Evolutionary conservation across 768 basidiomycete species (phyloP).

Genomic region (Albatrellus ellisii): DNA sequence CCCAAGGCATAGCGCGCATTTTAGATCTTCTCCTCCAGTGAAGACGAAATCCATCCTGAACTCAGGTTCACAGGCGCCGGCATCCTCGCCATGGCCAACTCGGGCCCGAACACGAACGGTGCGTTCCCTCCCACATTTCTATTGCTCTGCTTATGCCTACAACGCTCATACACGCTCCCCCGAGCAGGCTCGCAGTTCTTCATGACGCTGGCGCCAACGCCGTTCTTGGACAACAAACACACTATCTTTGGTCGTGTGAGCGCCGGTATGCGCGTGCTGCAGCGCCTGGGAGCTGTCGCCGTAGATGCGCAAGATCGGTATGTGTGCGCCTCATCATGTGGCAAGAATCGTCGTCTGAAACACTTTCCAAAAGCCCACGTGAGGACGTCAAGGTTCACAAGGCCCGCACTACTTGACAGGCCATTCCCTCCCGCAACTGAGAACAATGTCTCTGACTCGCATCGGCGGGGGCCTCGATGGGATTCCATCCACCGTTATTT

Average conservation of each 20-base stretch:
- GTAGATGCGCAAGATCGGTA: slow-evolving; percentile 83
- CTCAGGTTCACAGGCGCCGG: slow-evolving; percentile 92
- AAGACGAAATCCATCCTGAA: slow-evolving; percentile 87
- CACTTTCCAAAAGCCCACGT: slow-evolving; percentile 25
- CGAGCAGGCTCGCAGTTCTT: slow-evolving; percentile 81
- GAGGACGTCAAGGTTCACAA: slow-evolving; percentile 91
- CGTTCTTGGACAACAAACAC: slow-evolving; percentile 74
- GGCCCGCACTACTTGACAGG: slow-evolving; percentile 24
- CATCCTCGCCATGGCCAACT: slow-evolving; percentile 95
- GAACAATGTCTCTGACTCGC: no score
- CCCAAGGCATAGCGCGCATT: background rate
- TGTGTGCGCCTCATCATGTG: slow-evolving; percentile 18
- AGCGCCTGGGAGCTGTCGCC: slow-evolving; percentile 81
- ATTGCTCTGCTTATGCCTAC: slow-evolving; percentile 1
- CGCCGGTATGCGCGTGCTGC: slow-evolving; percentile 85
- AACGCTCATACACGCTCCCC: no score
- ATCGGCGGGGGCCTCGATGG: no score
- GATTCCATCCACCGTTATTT: no score
- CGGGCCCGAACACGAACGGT: slow-evolving; percentile 89
- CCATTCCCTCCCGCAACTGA: background rate
- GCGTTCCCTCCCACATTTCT: no score
- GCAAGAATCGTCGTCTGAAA: slow-evolving; percentile 1
- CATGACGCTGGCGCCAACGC: slow-evolving; percentile 72
- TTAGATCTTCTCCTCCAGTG: no score
- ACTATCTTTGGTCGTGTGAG: slow-evolving; percentile 87